phyloP scores from a whole-genome alignment of 2,329 filamentous ascomycete genomes.

The Trichocomaceae sp. region DNA sequence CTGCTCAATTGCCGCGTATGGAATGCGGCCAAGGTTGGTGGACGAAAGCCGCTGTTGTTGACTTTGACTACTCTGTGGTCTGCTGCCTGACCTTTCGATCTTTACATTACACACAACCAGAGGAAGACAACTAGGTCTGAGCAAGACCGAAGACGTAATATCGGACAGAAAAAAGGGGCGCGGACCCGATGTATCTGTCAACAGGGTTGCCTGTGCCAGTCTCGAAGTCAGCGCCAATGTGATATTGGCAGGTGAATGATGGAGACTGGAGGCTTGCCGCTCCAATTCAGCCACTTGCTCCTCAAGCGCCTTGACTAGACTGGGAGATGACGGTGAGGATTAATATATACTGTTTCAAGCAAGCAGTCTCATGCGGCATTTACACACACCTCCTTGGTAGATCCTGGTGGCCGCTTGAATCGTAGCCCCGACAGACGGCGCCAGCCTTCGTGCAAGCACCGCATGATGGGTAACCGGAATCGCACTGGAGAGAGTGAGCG shows the following conservation, averaged over 20 bases:
- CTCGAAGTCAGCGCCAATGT: not conserved
- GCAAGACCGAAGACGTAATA: not conserved
- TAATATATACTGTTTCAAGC: not conserved
- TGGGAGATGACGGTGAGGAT: not conserved
- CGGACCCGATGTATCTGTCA: not conserved
- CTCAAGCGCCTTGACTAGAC: not conserved
- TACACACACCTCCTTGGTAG: not conserved
- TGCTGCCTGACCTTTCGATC: not conserved
- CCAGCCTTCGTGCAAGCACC: slow-evolving; percentile 2
- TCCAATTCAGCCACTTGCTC: not conserved
- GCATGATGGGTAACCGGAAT: slow-evolving; percentile 2
- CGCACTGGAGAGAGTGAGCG: not conserved
- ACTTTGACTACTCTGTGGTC: not conserved
- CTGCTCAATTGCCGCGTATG: slow-evolving; percentile 6
- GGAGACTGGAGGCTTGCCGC: not conserved
- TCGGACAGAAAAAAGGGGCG: not conserved
- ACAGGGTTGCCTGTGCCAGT: not conserved
- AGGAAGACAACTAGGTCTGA: not conserved
- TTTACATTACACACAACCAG: not conserved
- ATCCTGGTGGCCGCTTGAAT: slow-evolving; percentile 1
- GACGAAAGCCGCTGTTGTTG: not conserved
- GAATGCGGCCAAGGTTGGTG: slow-evolving; percentile 2
- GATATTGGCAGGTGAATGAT: not conserved
- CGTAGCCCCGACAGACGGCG: slow-evolving; percentile 2
- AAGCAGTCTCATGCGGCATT: not conserved